These are phyloP conservation scores for Microdochium bolleyi DNA, from an alignment of 2,329 filamentous ascomycete genomes.

Conservation along the genomic window DNA sequence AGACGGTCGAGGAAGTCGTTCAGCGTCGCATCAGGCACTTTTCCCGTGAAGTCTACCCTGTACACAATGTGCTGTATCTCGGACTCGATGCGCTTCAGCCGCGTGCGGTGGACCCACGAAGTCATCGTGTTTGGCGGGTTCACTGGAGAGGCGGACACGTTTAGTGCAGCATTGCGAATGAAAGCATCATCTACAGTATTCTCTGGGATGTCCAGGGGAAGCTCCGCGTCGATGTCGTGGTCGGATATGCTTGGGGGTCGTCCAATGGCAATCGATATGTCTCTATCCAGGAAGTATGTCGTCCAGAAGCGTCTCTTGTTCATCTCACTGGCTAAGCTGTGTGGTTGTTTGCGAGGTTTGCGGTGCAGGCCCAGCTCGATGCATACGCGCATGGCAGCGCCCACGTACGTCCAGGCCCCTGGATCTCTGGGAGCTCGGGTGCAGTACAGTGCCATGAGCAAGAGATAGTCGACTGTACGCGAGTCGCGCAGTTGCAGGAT, in stretches of 20 bases:
- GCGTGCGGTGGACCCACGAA: constrained; percentile 18
- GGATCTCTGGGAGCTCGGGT: constrained; percentile 19
- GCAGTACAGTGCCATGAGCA: constrained; percentile 20
- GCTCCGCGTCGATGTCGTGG: constrained; percentile 18
- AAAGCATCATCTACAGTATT: constrained; percentile 13
- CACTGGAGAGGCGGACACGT: constrained; percentile 10
- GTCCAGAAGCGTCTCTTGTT: constrained; percentile 21
- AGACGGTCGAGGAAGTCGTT: constrained; percentile 15
- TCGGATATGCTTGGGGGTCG: constrained; percentile 19
- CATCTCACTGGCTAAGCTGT: constrained; percentile 17
- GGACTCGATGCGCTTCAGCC: constrained; percentile 19
- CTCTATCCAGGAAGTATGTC: constrained; percentile 18
- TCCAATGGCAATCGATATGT: constrained; percentile 19
- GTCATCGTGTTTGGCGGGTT: constrained; percentile 16
- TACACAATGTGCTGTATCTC: constrained; percentile 20
- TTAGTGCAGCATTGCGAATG: constrained; percentile 13
- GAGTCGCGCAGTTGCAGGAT: constrained; percentile 16
- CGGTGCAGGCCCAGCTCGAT: constrained; percentile 19
- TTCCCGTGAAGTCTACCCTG: constrained; percentile 14
- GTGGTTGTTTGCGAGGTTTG: constrained; percentile 12
- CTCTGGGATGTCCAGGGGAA: constrained; percentile 18
- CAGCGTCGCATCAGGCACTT: constrained; percentile 13
- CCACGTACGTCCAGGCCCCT: constrained; percentile 20
- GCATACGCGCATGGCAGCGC: constrained; percentile 17
- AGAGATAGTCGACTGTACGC: constrained; percentile 17